Base-by-base conservation (phyloP, 441 rosid species). In the Melianthus villosus region DNA sequence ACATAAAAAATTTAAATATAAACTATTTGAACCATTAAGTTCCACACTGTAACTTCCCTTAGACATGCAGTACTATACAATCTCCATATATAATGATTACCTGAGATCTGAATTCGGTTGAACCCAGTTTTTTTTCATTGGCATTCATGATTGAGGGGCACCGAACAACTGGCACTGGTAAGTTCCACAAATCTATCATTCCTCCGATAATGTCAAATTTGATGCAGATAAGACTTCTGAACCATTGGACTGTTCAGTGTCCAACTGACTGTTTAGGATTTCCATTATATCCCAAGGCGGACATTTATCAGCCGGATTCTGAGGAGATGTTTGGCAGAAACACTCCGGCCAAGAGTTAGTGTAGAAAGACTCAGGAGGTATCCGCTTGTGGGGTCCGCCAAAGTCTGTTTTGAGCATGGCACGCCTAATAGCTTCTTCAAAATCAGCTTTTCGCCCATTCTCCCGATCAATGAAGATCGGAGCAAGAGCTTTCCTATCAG, bases 331-430 rank as follows among this genome's bases (percentile, higher is more conserved):
- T 62, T 79, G 77, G 60, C 94, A 89, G 65, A 84, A 89, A 64
- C 96, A 84, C 47, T 89, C 98, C 2, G 96, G 94, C 96, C 98
- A 89, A 50, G 98, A 82, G 54, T 89, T 89, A 14, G 94, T 84
- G 50, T 79, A 84, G 50, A 89, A 82, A 12, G 98, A 84, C 54
- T 84, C 96, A 0, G 94, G 96, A 30, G 93, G 37, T 40, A 72
- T 48, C 33, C 94, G 76, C 53, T 68, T 73, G 60, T 82, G 98
- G 48, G 94, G 96, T 16, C 92, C 86, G 7, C 98, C 98, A 55
- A 89, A 84, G 74, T 67, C 84, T 14, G 94, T 79, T 52, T 65
- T 75, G 25, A 64, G 59, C 96, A 89, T 89, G 48, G 70, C 76
- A 23, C 51, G 79, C 55, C 93, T 70, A 28, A 82, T 64, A 36